Conservation (phyloP, 306 rosid genomes). For the Malus domestica region ASM211411v1 NC_041797.1:1066001-1066500, state of each 20-base stretch:
- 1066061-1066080: slow-evolving; percentile 43
- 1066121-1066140: slow-evolving; percentile 63
- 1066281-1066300: slow-evolving; percentile 45
- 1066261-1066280: slow-evolving; percentile 54
- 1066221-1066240: slow-evolving; percentile 37
- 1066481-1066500: slow-evolving; percentile 22
- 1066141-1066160: slow-evolving; percentile 39
- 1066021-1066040: slow-evolving; percentile 45
- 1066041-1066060: slow-evolving; percentile 48
- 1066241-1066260: slow-evolving; percentile 49
- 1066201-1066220: slow-evolving; percentile 58
- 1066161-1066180: slow-evolving; percentile 37
- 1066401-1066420: slow-evolving; percentile 4
- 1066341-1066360: slow-evolving; percentile 9
- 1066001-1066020: neutral
- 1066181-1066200: slow-evolving; percentile 36
- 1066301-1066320: slow-evolving; percentile 52
- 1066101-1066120: slow-evolving; percentile 48
- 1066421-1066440: slow-evolving; percentile 16
- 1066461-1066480: slow-evolving; percentile 16
- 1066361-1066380: slow-evolving; percentile 10
- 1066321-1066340: slow-evolving; percentile 20
- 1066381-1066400: slow-evolving; percentile 18
- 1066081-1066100: slow-evolving; percentile 36
- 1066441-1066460: slow-evolving; percentile 18